Evolutionary conservation across 2,329 filamentous ascomycete species (phyloP).

Genomic region (Septoria petroselini): DNA sequence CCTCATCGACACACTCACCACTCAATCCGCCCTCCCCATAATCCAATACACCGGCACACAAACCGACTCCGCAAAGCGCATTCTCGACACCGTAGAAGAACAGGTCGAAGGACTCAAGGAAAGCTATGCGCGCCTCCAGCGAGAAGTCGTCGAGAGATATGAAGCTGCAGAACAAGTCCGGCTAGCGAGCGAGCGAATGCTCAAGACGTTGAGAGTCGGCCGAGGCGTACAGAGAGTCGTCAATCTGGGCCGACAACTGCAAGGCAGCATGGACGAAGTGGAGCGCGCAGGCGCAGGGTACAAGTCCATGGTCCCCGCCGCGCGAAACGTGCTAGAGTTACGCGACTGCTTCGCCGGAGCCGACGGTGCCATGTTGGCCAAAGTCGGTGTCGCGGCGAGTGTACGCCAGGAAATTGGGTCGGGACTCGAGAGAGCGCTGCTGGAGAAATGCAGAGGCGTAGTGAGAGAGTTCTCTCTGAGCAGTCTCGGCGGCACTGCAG

Average conservation of each 20-base stretch:
- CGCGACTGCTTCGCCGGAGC: constrained; percentile 12
- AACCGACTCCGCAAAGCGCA: constrained; percentile 66
- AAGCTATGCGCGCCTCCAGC: constrained; percentile 80
- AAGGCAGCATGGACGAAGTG: constrained; percentile 76
- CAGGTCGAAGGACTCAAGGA: constrained; percentile 79
- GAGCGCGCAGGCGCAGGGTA: constrained; percentile 53
- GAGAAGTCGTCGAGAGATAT: constrained; percentile 81
- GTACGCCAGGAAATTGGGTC: constrained; percentile 66
- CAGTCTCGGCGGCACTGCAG: constrained; percentile 41
- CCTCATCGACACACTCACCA: constrained; percentile 86
- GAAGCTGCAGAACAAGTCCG: constrained; percentile 81
- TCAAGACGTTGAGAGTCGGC: constrained; percentile 74
- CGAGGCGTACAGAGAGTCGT: constrained; percentile 74
- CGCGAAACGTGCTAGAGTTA: constrained; percentile 72
- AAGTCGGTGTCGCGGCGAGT: constrained; percentile 67
- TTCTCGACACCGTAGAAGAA: constrained; percentile 72
- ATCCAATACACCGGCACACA: constrained; percentile 74
- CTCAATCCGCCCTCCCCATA: constrained; percentile 75
- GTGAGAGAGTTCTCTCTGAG: constrained; percentile 81
- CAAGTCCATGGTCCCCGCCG: constrained; percentile 74
- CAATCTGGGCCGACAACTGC: constrained; percentile 78
- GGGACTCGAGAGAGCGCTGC: constrained; percentile 71
- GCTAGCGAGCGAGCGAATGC: constrained; percentile 71
- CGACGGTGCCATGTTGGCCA: constrained; percentile 73
- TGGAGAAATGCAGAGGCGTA: constrained; percentile 59